phyloP scores from a whole-genome alignment of 139 green algal species.

The Coelastrella sp. region DNA sequence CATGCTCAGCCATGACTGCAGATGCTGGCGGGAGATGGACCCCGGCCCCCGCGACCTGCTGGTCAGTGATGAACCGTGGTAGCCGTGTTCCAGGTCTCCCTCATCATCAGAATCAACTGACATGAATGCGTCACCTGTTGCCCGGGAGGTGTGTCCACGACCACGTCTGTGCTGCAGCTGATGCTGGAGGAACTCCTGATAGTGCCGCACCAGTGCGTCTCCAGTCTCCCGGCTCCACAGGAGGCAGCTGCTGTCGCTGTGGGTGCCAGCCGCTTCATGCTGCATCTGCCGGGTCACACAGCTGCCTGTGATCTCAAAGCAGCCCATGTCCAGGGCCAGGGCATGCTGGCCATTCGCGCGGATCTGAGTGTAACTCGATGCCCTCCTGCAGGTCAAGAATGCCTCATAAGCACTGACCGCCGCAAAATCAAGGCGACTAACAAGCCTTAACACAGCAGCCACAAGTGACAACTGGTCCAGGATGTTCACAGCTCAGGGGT shows the following conservation, averaged over 20 bases:
- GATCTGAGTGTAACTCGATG: too few species aligned
- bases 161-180: background rate
- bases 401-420: too few species aligned
- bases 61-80: background rate
- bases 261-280: background rate
- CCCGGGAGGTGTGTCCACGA: background rate
- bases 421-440: too few species aligned
- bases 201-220: background rate
- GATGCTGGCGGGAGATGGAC: background rate
- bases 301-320: background rate
- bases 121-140: background rate
- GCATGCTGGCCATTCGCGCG: background rate
- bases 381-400: too few species aligned
- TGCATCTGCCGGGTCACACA: background rate
- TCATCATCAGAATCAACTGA: background rate
- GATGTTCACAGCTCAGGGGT: too few species aligned
- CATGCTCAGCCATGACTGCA: constrained; percentile 4
- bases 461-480: too few species aligned
- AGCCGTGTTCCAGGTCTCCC: background rate
- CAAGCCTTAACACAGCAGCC: too few species aligned
- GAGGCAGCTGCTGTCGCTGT: background rate
- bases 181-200: constrained; percentile 16
- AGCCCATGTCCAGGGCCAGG: constrained; percentile 20
- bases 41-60: background rate
- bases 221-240: background rate